Evolutionary conservation across 1,284 basidiomycete species (phyloP), one percentile per base, ranked within the genome.

Genomic region (Hypsizygus ulmarius): DNA sequence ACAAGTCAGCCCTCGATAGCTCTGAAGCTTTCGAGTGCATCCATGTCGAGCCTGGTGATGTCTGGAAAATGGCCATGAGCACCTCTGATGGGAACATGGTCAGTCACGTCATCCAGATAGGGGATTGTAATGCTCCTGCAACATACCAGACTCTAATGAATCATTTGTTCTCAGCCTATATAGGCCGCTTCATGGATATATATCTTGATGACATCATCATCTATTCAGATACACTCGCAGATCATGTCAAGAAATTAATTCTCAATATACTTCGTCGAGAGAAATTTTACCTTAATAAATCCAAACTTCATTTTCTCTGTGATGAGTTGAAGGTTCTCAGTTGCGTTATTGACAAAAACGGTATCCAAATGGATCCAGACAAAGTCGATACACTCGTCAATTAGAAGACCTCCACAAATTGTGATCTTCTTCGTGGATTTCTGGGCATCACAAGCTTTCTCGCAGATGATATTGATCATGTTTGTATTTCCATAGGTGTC

Each of bases 1-100:
- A n/a, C n/a, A n/a, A n/a, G n/a, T n/a, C n/a, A n/a, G n/a, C n/a
- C n/a, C n/a, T n/a, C n/a, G n/a, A n/a, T n/a, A n/a, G n/a, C n/a
- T n/a, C n/a, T n/a, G 66, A 70, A 38, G 60, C 65, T 0, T 72
- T 69, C 25, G 62, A 72, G 32, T 68, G 71, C 16, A 68, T 72
- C 2, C 35, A 53, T 0, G 56, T 72, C 0, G 44, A 56, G 0
- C 62, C 64, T 0, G 61, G 64, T 8, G 60, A 72, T 36, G 63
- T 72, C 8, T 45, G 0, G 45, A 25, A 43, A 0, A 59, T 59
- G 0, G 39, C 59, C 0, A 58, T 72, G 0, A 56, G 58, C 0
- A 69, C 60, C 0, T 65, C 66, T 0, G 56, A 67, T 45, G 64
- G 69, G 0, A 71, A 60, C 6, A 70, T 72, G 63, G 50, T 62